These are phyloP conservation scores for Apiotrichum mycotoxinovorans DNA, from an alignment of 1,284 basidiomycete species.

Conservation along the genomic window DNA sequence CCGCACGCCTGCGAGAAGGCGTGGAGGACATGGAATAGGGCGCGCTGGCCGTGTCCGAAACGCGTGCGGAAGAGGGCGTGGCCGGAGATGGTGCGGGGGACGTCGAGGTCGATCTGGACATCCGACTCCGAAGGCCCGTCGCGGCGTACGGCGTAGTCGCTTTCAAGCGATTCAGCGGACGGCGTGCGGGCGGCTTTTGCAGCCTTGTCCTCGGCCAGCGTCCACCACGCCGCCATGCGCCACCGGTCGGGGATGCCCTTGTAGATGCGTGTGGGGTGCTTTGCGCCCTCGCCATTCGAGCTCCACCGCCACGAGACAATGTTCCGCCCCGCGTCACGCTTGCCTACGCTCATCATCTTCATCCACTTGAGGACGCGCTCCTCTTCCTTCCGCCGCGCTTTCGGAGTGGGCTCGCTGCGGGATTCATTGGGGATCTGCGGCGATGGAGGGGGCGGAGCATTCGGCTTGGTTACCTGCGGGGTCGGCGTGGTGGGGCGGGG, in stretches of 20 bases:
- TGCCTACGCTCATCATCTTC: slow-evolving; percentile 67
- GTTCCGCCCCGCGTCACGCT: slow-evolving; percentile 71
- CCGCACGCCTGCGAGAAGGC: slow-evolving; percentile 78
- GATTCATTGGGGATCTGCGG: slow-evolving; percentile 12
- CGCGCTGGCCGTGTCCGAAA: slow-evolving; percentile 91
- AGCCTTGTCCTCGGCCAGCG: slow-evolving; percentile 56
- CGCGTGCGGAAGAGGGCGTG: slow-evolving; percentile 92
- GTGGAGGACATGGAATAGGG: slow-evolving; percentile 91
- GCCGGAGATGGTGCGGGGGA: slow-evolving; percentile 91
- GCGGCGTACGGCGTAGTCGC: slow-evolving; percentile 61
- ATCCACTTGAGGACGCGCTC: slow-evolving; percentile 80
- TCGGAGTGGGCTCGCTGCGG: slow-evolving; percentile 11
- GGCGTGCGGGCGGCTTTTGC: background rate
- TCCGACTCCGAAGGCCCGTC: slow-evolving; percentile 83
- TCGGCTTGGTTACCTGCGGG: background rate
- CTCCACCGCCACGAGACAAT: slow-evolving; percentile 68
- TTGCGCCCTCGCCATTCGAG: slow-evolving; percentile 60
- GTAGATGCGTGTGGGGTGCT: slow-evolving; percentile 57
- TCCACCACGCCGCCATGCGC: slow-evolving; percentile 87
- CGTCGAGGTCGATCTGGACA: slow-evolving; percentile 97
- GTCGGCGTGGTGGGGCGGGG: background rate
- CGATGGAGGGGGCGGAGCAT: slow-evolving; percentile 6
- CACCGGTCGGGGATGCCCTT: slow-evolving; percentile 97
- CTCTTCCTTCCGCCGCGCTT: slow-evolving; percentile 57
- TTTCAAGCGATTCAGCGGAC: slow-evolving; percentile 28